Evolutionary conservation across 257 asterid genomes (phyloP).

Genomic region (Haberlea rhodopensis): DNA sequence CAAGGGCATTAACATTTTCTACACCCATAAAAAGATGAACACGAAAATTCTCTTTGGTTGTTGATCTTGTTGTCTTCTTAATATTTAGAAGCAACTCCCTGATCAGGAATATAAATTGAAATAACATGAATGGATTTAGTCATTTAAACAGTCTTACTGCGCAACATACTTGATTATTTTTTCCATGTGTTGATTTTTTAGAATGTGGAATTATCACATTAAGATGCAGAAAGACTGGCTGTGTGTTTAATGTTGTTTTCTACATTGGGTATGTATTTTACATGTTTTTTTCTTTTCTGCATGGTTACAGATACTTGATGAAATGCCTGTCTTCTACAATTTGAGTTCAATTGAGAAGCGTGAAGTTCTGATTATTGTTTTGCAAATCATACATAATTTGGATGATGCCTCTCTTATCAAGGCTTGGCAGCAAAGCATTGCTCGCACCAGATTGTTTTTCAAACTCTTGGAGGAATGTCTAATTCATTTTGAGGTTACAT

Average conservation of each 20-base stretch:
- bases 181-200: slow-evolving; percentile 2
- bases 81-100: too few relatives aligned
- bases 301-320: slow-evolving; percentile 81
- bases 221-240: slow-evolving; percentile 4
- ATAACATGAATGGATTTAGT: slow-evolving; percentile 9
- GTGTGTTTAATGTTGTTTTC: slow-evolving; percentile 9
- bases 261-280: slow-evolving; percentile 21
- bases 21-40: too few relatives aligned
- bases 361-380: slow-evolving; percentile 71
- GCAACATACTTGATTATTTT: slow-evolving; percentile 7
- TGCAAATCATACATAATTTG: slow-evolving; percentile 90
- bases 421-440: slow-evolving; percentile 99
- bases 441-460: slow-evolving; percentile 96
- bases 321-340: slow-evolving; percentile 99
- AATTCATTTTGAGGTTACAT: slow-evolving; percentile 86
- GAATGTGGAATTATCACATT: not conserved
- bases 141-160: slow-evolving; percentile 15
- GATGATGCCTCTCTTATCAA: slow-evolving; percentile 91
- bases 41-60: too few relatives aligned
- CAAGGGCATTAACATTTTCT: too few relatives aligned
- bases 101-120: slow-evolving; percentile 10
- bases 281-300: slow-evolving; percentile 26
- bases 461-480: slow-evolving; percentile 95
- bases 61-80: too few relatives aligned
- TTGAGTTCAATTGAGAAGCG: slow-evolving; percentile 88